These are phyloP conservation scores for Macrolepiota dolichaula DNA, from an alignment of 768 basidiomycete species.

Conservation along the genomic window DNA sequence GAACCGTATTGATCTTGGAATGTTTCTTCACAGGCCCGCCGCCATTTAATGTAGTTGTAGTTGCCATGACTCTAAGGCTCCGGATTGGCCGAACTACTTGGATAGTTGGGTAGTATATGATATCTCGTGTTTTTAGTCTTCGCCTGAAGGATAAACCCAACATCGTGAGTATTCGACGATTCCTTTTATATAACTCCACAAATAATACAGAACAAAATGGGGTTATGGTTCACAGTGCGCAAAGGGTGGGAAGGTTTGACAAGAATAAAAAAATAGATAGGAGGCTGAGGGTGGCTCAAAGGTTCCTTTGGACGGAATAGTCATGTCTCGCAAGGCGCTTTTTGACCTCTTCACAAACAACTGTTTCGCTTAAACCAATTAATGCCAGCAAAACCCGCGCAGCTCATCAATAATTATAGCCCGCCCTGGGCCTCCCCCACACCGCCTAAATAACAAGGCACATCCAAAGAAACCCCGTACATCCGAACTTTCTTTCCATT, in stretches of 20 bases:
- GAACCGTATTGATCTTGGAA: conserved; percentile 3
- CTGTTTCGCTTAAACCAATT: too few species aligned
- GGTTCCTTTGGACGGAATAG: too few species aligned
- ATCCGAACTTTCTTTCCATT: background rate
- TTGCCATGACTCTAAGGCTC: background rate
- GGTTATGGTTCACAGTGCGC: background rate
- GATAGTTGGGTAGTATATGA: background rate
- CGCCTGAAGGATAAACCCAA: background rate
- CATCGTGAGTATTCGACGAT: background rate
- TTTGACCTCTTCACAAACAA: too few species aligned
- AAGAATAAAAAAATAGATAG: background rate
- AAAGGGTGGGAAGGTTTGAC: background rate
- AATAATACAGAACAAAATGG: background rate
- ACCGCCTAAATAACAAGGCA: background rate
- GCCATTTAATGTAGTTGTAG: background rate
- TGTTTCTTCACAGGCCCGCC: background rate
- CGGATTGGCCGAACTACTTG: background rate
- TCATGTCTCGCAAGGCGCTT: too few species aligned
- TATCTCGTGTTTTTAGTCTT: background rate
- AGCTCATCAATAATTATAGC: background rate
- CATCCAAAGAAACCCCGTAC: background rate
- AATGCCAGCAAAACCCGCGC: too few species aligned
- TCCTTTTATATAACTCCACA: background rate
- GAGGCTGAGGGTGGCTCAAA: background rate
- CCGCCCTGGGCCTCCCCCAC: background rate